Evolutionary conservation across 495 filamentous ascomycete species (phyloP).

Genomic region (Echria macrotheca): DNA sequence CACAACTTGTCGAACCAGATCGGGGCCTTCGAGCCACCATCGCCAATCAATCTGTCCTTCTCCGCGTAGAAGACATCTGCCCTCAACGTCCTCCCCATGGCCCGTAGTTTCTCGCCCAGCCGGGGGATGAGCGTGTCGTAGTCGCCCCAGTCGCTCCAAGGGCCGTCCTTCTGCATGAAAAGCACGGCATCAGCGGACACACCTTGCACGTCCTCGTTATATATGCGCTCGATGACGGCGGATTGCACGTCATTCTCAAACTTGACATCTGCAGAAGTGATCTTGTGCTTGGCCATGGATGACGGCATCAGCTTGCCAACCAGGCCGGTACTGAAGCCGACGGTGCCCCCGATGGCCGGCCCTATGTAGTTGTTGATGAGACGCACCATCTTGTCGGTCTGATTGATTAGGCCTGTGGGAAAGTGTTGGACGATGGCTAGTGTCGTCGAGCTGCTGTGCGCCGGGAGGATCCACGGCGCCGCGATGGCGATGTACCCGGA

Average conservation of each 20-base stretch:
- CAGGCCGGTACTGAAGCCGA: not conserved
- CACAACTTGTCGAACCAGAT: conserved; percentile 6
- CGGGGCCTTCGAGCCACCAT: conserved; percentile 6
- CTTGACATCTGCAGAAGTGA: not conserved
- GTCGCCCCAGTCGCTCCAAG: conserved; percentile 14
- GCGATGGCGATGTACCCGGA: conserved; percentile 29
- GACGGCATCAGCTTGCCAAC: not conserved
- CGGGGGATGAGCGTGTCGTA: conserved; percentile 11
- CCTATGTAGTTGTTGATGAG: not conserved
- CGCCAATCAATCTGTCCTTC: conserved; percentile 4
- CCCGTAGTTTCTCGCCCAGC: conserved; percentile 5
- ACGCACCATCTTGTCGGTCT: not conserved
- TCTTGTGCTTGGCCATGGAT: not conserved
- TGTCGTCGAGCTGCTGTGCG: conserved; percentile 25
- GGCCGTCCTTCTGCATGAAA: conserved; percentile 3
- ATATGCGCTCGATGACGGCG: not conserved
- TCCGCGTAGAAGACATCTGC: conserved; percentile 5
- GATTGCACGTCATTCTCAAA: not conserved
- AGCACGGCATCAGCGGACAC: conserved; percentile 4
- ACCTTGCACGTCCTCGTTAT: not conserved
- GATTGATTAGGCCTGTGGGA: not conserved
- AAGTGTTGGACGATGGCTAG: not conserved
- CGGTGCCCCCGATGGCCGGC: not conserved
- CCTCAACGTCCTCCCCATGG: not conserved
- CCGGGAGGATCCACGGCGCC: conserved; percentile 40